phyloP scores from a whole-genome alignment of 2,329 filamentous ascomycete genomes.

The Neospermospora avenae region DNA sequence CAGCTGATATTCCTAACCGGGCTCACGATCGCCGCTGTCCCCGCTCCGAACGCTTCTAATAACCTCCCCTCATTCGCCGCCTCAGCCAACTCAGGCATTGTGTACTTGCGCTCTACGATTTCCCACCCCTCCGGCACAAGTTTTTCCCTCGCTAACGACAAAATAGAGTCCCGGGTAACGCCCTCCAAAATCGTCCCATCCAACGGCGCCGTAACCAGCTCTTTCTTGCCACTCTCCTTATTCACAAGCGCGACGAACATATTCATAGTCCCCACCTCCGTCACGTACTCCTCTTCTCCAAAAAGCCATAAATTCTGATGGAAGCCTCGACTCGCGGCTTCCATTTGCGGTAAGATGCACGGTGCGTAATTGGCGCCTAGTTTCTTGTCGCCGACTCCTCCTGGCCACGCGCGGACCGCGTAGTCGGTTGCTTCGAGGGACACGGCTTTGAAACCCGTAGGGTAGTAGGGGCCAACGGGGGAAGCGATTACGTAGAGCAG shows the following conservation, averaged over 20 bases:
- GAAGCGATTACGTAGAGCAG: constrained; percentile 94
- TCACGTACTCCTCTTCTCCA: constrained; percentile 90
- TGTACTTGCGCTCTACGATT: constrained; percentile 84
- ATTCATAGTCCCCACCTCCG: constrained; percentile 99
- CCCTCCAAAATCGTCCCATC: constrained; percentile 97
- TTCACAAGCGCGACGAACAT: constrained; percentile 85
- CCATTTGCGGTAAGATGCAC: constrained; percentile 92
- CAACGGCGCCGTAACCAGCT: constrained; percentile 90
- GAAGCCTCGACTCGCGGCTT: constrained; percentile 87
- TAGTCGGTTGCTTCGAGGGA: constrained; percentile 95
- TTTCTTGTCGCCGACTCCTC: constrained; percentile 97
- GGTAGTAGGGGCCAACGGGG: constrained; percentile 96
- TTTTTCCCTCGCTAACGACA: constrained; percentile 80
- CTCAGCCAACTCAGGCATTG: constrained; percentile 80
- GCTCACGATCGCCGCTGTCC: constrained; percentile 91
- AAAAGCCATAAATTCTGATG: constrained; percentile 99
- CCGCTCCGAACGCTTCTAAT: constrained; percentile 89
- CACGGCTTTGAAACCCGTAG: constrained; percentile 96
- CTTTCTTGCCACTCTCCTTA: constrained; percentile 84
- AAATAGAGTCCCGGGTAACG: constrained; percentile 87
- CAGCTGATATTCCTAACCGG: constrained; percentile 88
- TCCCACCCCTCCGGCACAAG: constrained; percentile 85
- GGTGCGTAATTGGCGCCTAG: constrained; percentile 99
- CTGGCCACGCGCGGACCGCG: constrained; percentile 95
- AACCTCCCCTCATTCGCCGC: constrained; percentile 81